A percentile compares a stretch with the other conserved stretches of the same genome.
These are phyloP conservation scores for Sporothrix pallida DNA, from an alignment of 2,329 filamentous ascomycete genomes.

Conservation along the genomic window DNA sequence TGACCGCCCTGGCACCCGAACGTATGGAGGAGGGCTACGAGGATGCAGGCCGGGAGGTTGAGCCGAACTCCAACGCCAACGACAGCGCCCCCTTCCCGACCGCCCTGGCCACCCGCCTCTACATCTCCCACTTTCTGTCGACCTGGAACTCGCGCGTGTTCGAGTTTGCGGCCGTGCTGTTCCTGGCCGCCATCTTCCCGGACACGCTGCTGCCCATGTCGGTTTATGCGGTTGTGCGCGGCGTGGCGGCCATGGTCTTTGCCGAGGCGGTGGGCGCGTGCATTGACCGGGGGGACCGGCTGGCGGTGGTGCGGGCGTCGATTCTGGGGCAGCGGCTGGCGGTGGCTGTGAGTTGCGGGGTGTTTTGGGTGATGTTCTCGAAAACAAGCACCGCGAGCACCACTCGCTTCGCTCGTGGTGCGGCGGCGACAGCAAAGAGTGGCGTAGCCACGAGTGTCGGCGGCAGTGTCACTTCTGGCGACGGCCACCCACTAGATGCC, in stretches of 20 bases:
- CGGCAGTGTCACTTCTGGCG: neutral
- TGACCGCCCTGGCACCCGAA: no score
- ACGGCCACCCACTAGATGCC: neutral
- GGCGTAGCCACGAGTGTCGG: no score
- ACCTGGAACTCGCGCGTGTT: constrained; percentile 70
- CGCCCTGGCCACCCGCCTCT: constrained; percentile 49
- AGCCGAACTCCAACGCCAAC: no score
- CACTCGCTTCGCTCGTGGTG: neutral
- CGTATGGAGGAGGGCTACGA: neutral
- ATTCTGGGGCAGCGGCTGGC: constrained; percentile 53
- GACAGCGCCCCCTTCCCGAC: constrained; percentile 12
- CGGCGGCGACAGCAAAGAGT: neutral
- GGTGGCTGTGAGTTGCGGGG: constrained; percentile 55
- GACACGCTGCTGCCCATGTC: constrained; percentile 69
- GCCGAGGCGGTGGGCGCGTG: constrained; percentile 63
- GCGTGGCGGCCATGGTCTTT: constrained; percentile 62
- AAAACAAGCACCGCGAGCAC: constrained; percentile 38
- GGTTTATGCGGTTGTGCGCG: constrained; percentile 69
- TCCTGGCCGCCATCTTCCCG: constrained; percentile 61
- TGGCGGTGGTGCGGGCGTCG: constrained; percentile 57
- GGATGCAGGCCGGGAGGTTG: neutral
- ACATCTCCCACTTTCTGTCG: constrained; percentile 65
- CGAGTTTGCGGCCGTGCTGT: constrained; percentile 67
- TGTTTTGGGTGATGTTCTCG: constrained; percentile 50
- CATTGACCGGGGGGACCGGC: constrained; percentile 62